These are phyloP conservation scores for Debaryomyces coudertii DNA, from an alignment of 1,139 yeast species.

Conservation along the genomic window DNA sequence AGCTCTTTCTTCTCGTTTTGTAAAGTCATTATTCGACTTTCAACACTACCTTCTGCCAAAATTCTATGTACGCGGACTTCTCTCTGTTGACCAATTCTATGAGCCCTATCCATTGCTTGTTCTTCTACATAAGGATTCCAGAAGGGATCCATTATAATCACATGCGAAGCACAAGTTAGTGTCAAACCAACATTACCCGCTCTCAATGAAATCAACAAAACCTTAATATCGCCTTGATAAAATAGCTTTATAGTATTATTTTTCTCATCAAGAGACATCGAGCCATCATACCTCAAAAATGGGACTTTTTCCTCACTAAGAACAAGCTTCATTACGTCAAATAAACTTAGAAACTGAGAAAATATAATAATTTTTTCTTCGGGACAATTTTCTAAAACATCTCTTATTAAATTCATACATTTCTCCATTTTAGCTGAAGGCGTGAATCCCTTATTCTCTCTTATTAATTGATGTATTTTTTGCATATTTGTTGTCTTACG, in stretches of 20 bases:
- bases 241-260: conserved; percentile 65
- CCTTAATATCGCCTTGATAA: conserved; percentile 53
- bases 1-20: conserved; percentile 75
- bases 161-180: conserved; percentile 90
- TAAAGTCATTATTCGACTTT: conserved; percentile 78
- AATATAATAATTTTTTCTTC: conserved; percentile 75
- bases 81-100: conserved; percentile 84
- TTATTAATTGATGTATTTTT: conserved; percentile 31
- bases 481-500: conserved; percentile 18
- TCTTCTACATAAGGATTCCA: conserved; percentile 98
- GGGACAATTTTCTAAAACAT: conserved; percentile 44
- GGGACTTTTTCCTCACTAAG: conserved; percentile 51
- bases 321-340: conserved; percentile 67
- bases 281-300: conserved; percentile 76
- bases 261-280: conserved; percentile 70
- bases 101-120: conserved; percentile 94
- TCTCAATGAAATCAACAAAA: conserved; percentile 74
- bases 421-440: conserved; percentile 60
- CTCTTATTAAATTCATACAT: conserved; percentile 48
- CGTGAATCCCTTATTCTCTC: conserved; percentile 36
- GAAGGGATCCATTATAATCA: conserved; percentile 87
- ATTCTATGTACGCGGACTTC: conserved; percentile 77
- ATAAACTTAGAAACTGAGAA: conserved; percentile 80
- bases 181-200: conserved; percentile 96
- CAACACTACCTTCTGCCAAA: conserved; percentile 70